Percentiles rank a stretch among this genome's conserved stretches.
These are phyloP conservation scores for Arthroderma sp. DNA, from an alignment of 2,329 filamentous ascomycete genomes.

Conservation along the genomic window DNA sequence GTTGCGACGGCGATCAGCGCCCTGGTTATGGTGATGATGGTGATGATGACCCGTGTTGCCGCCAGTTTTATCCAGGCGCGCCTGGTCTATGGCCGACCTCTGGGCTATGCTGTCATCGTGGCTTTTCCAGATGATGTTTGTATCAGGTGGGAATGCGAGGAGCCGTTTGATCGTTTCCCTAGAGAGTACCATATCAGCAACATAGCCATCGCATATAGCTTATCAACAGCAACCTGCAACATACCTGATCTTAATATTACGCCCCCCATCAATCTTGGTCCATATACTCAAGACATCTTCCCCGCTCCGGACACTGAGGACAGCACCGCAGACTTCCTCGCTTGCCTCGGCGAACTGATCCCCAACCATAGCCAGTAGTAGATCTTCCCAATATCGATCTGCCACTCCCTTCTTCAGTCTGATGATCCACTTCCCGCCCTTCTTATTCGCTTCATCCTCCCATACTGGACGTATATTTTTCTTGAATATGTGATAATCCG, in stretches of 20 bases:
- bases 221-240: conserved; percentile 26
- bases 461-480: conserved; percentile 92
- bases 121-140: conserved; percentile 86
- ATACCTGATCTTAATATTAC: conserved; percentile 92
- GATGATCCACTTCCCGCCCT: conserved; percentile 94
- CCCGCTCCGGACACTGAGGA: conserved; percentile 84
- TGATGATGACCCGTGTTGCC: conserved; percentile 25
- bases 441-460: conserved; percentile 96
- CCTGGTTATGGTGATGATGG: conserved; percentile 5
- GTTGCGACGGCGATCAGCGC: conserved; percentile 32
- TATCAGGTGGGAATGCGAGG: conserved; percentile 74
- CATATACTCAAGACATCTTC: conserved; percentile 97
- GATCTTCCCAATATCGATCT: conserved; percentile 93
- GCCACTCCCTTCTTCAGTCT: conserved; percentile 93
- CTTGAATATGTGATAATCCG: conserved; percentile 97
- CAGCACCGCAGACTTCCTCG: conserved; percentile 89
- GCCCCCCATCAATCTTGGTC: conserved; percentile 84
- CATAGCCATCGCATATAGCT: neutral
- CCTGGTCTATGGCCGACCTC: conserved; percentile 78
- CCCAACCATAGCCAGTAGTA: conserved; percentile 78
- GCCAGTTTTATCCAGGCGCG: conserved; percentile 66
- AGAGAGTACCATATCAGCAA: neutral
- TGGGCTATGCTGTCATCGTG: conserved; percentile 94
- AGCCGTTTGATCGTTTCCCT: conserved; percentile 92
- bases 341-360: conserved; percentile 87